Percentiles rank a stretch among this genome's conserved stretches.
phyloP scores from a whole-genome alignment of 345 rosid genomes.

The Alliaria petiolata region DNA sequence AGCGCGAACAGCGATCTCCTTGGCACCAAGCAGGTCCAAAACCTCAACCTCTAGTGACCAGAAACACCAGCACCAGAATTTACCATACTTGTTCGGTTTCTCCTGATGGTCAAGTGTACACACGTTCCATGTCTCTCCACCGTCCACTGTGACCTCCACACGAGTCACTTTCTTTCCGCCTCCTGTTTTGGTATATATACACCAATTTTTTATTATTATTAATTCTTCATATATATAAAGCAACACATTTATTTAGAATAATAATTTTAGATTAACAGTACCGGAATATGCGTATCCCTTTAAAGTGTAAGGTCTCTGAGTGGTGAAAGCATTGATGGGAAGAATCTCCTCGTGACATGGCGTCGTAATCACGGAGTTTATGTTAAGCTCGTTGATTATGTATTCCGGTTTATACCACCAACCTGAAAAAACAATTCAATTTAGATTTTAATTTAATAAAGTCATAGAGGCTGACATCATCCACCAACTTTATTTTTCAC shows the following conservation, averaged over 20 bases:
- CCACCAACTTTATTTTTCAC: not conserved
- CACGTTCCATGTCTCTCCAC: constrained; percentile 85
- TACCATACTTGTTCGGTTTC: constrained; percentile 67
- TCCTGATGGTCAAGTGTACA: constrained; percentile 69
- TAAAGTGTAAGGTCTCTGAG: constrained; percentile 73
- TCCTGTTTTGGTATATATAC: constrained; percentile 35
- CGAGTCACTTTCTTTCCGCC: constrained; percentile 95
- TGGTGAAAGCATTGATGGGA: constrained; percentile 82
- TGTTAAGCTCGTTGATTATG: constrained; percentile 85
- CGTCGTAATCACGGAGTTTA: constrained; percentile 86
- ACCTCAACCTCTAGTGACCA: constrained; percentile 86
- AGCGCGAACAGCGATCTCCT: constrained; percentile 85
- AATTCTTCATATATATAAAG: not conserved
- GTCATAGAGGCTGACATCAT: not conserved
- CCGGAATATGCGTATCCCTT: constrained; percentile 92
- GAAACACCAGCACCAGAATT: constrained; percentile 94
- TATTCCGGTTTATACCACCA: constrained; percentile 98
- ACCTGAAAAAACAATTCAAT: constrained; percentile 33
- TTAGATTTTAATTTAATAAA: not conserved
- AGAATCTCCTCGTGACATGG: constrained; percentile 80
- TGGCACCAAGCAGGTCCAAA: constrained; percentile 65
- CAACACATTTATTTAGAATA: not conserved
- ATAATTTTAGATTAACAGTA: not conserved
- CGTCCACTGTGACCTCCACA: constrained; percentile 80
- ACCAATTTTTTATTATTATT: not conserved